Evolutionary conservation across 495 filamentous ascomycete species (phyloP), one percentile per base, ranked within the genome.

Genomic region (Penicillium roqueforti): DNA sequence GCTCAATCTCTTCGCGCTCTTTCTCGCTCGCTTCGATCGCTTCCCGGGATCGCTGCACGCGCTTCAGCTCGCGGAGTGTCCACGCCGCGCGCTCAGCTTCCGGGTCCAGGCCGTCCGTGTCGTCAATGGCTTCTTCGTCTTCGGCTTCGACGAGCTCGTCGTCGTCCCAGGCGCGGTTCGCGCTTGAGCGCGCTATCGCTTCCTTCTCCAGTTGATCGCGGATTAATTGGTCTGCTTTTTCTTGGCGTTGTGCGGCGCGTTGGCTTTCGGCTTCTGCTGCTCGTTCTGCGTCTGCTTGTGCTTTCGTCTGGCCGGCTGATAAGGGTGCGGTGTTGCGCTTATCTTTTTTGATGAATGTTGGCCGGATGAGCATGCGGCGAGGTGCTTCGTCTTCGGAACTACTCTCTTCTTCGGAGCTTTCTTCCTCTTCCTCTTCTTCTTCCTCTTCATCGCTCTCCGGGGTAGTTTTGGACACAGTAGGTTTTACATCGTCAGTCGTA

Each of bases 61-160:
- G 85, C 70, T 86, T 85, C 26, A 99, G 72, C 70, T 99, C 93
- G 37, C 93, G 84, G 40, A 97, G 76, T 64, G 95, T 95, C 93
- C 93, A 99, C 0, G 90, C 88, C 10, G 91, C 90, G 34, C 84
- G 83, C 65, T 99, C 93, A 1, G 89, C 90, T 58, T 91, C 92
- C 0, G 89, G 87, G 65, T 97, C 92, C 5, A 95, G 54, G 23
- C 81, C 89, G 66, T 99, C 93, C 7, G 80, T 85, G 58, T 95
- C 91, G 62, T 96, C 89, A 20, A 97, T 84, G 13, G 74, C 79
- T 40, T 86, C 86, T 55, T 80, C 77, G 20, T 80, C 84, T 11
- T 80, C 81, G 0, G 71, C 77, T 53, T 81, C 78, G 6, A 71
- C 68, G n/a, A 86, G 79, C 10, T 88, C 83, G 52, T 90, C 87